Base-by-base conservation (phyloP, 2,329 filamentous ascomycete genomes). In the Thelonectria discophora region DNA sequence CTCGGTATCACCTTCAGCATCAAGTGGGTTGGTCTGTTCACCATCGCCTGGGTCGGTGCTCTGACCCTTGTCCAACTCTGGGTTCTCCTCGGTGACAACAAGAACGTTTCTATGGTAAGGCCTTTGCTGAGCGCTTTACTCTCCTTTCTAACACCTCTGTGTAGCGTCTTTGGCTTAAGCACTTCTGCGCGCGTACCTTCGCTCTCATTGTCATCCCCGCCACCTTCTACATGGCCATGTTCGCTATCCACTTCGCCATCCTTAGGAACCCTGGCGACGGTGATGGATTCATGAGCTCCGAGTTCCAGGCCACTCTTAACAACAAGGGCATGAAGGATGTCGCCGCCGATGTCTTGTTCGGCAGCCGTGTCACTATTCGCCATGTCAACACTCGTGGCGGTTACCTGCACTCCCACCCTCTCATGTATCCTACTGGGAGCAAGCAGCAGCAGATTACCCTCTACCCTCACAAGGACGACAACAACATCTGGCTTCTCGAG, bases 1-100 rank as follows among this genome's bases (percentile, higher is more conserved):
- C 84, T 99, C 52, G 95, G 95, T 65, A 90, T 94, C 52, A 98
- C 95, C 8, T 87, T 90, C 64, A 98, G 94, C 80, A 94, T 98
- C 73, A 99, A 99, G 82, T 99, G 95, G 95, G 95, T 99, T 74
- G 95, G 95, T 52, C 84, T 99, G 54, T 98, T 99, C 83, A 99
- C 95, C 65, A 97, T 97, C 77, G 95, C 94, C 50, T 99, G 95
- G 95, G 93, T 99, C 69, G 95, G 95, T 65, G 88, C 85, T 78
- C 86, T 99, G 79, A 99, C 95, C 39, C 78, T 94, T 46, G 77
- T 99, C 47, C 95, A 99, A 81, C 86, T 99, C 60, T 99, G 95
- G 95, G 89, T 97, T 68, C 82, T 99, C 58, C 90, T 97, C 42
- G 95, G 94, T 66, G 95, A 99, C 77, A 86, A 86, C 67, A 93